Evolutionary conservation across 192 early-diverging fungal species (phyloP).

Genomic region (Pilobolus umbonatus): DNA sequence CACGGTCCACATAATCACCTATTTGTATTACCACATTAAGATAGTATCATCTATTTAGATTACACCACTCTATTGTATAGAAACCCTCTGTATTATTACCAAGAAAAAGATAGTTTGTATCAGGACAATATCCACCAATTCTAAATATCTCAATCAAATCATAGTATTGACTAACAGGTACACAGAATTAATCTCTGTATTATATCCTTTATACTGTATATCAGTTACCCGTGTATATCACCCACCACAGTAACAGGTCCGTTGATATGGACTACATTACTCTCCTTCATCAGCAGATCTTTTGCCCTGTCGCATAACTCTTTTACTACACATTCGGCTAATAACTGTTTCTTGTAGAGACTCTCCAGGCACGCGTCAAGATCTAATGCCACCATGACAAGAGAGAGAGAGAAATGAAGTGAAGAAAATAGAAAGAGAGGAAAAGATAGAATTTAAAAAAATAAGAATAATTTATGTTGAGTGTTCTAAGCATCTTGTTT

Average conservation of each 20-base stretch:
- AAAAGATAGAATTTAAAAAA: background rate
- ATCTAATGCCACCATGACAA: constrained; percentile 53
- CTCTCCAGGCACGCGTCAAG: constrained; percentile 77
- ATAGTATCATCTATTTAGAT: background rate
- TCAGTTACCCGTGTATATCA: constrained; percentile 78
- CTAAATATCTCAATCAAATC: constrained; percentile 85
- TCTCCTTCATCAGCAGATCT: constrained; percentile 73
- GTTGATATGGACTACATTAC: constrained; percentile 78
- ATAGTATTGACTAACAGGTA: constrained; percentile 68
- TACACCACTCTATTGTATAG: background rate
- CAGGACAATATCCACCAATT: constrained; percentile 75
- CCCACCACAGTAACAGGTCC: constrained; percentile 92
- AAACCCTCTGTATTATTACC: constrained; percentile 43
- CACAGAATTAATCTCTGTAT: background rate
- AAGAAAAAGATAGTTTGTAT: constrained; percentile 85
- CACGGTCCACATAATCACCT: constrained; percentile 88
- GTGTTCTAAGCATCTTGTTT: too few relatives aligned
- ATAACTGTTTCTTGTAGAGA: constrained; percentile 68
- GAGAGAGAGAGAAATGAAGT: background rate
- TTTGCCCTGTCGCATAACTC: constrained; percentile 80
- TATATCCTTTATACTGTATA: background rate
- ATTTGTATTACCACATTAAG: too few relatives aligned
- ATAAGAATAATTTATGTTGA: too few relatives aligned
- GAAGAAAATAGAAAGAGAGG: background rate
- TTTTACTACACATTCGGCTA: constrained; percentile 68